A percentile compares a stretch with the other conserved stretches of the same genome.
Evolutionary conservation across 228 moss, liverwort and hornwort species (phyloP).

Genomic region (Sphagnum magellanicum): DNA sequence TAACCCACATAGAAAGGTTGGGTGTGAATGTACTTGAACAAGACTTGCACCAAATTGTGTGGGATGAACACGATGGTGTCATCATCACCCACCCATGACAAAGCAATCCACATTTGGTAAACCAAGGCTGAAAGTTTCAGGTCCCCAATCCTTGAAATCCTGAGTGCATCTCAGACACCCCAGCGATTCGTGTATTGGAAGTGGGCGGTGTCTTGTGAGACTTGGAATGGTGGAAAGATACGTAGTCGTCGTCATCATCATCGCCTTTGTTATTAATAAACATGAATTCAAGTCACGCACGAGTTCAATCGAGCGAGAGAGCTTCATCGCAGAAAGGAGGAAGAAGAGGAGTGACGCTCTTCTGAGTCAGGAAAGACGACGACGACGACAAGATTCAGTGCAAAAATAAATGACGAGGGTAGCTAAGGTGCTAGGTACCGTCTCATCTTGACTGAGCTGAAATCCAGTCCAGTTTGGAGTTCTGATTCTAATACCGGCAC

Average conservation of each 20-base stretch:
- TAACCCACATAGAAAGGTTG: constrained; percentile 46
- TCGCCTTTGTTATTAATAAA: no score
- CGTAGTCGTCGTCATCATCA: background rate
- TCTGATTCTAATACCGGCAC: no score
- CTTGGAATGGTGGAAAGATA: constrained; percentile 49
- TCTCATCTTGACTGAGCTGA: no score
- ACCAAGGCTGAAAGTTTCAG: constrained; percentile 36
- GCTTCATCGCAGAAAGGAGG: no score
- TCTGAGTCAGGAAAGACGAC: no score
- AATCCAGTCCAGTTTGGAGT: no score
- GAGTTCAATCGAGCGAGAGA: no score
- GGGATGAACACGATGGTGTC: constrained; percentile 64
- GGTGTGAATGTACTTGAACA: constrained; percentile 56
- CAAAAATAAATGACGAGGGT: no score
- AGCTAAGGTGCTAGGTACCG: no score
- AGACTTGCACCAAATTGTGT: constrained; percentile 55
- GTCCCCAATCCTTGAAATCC: constrained; percentile 54
- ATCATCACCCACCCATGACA: constrained; percentile 46
- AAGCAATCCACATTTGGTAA: constrained; percentile 64
- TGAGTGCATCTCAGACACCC: constrained; percentile 42
- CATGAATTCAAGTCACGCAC: no score
- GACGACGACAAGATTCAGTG: no score
- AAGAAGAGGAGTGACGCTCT: no score
- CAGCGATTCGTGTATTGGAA: constrained; percentile 49
- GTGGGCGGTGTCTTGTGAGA: constrained; percentile 58